phyloP scores from a whole-genome alignment of 768 basidiomycete species.

The Multifurca ochricompacta region DNA sequence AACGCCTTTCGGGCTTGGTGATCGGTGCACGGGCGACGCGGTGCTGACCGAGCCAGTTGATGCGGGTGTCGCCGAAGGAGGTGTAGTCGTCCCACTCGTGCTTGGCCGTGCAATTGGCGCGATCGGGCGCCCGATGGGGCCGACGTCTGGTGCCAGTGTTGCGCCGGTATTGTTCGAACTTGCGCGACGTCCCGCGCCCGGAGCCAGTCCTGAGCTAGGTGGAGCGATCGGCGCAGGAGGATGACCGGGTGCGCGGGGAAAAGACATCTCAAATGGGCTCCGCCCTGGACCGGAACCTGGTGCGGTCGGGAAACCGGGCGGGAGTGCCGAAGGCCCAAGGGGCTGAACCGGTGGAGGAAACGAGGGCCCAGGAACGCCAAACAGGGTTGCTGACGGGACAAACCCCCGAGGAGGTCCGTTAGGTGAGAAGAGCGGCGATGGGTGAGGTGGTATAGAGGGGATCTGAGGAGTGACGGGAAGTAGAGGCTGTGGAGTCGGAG shows the following conservation, averaged over 20 bases:
- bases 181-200: conserved; percentile 37
- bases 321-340: conserved; percentile 47
- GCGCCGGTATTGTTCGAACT: conserved; percentile 48
- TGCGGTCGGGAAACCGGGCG: conserved; percentile 43
- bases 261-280: conserved; percentile 45
- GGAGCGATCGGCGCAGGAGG: conserved; percentile 49
- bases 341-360: conserved; percentile 40
- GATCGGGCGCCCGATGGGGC: conserved; percentile 31
- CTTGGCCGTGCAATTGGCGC: conserved; percentile 64
- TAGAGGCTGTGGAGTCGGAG: conserved; percentile 43
- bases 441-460: conserved; percentile 11
- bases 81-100: conserved; percentile 32
- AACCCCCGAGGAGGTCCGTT: conserved; percentile 37
- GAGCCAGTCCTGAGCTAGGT: conserved; percentile 39
- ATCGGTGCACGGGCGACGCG: conserved; percentile 46
- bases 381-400: conserved; percentile 40
- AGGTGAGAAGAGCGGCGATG: conserved; percentile 34
- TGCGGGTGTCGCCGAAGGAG: conserved; percentile 39
- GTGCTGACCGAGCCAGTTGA: conserved; percentile 22
- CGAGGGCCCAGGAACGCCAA: conserved; percentile 34
- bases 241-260: conserved; percentile 35
- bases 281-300: conserved; percentile 18
- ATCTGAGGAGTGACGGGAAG: conserved; percentile 35
- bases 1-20: conserved; percentile 50
- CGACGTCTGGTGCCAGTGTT: conserved; percentile 37